Base-by-base conservation (phyloP, 1,284 basidiomycete genomes). In the Coriolopsis trogii region DNA sequence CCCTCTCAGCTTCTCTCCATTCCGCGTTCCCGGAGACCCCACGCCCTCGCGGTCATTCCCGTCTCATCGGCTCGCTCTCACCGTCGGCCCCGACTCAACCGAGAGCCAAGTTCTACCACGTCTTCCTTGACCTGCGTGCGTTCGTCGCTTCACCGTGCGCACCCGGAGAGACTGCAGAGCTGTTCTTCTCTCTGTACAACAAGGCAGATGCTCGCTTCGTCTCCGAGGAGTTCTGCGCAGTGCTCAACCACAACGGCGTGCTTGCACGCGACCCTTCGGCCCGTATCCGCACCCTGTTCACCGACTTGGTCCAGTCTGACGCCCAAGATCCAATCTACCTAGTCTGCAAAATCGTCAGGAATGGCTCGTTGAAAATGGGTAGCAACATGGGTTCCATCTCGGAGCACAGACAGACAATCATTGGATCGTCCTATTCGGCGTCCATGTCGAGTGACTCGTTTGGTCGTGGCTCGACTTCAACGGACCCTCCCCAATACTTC, bases 141-240 rank as follows among this genome's bases (percentile, higher is more conserved):
- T 95, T 98, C 63, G 88, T 95, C 23, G 95, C 94, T 6, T 89
- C 88, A 6, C 88, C 88, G 1, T 98, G 95, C 70, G 79, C 85
- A 0, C 89, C 93, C 0, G 95, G 94, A 13, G 95, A 98, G 70
- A 90, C 90, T 0, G 90, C 87, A 4, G 95, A 99, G 67, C 83
- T 99, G 4, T 95, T 89, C 70, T 97, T 98, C 72, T 94, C 93
- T 3, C 79, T 99, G 5, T 98, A 93, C 79, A 91, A 89, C 70
- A 89, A 91, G 63, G 80, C 83, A 41, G 89, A 92, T 46, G 79
- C 79, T 6, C 86, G 91, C 34, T 98, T 97, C 69, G 82, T 98
- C 39, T 96, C 94, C 0, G 96, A 99, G 70, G 96, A 98, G 20
- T 97, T 90, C 66, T 95, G 91, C 64, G 86, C 87, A 16, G 75